Evolutionary conservation across 202 grass and related monocot genomes (phyloP).

Genomic region (Sporobolus alterniflorus): DNA sequence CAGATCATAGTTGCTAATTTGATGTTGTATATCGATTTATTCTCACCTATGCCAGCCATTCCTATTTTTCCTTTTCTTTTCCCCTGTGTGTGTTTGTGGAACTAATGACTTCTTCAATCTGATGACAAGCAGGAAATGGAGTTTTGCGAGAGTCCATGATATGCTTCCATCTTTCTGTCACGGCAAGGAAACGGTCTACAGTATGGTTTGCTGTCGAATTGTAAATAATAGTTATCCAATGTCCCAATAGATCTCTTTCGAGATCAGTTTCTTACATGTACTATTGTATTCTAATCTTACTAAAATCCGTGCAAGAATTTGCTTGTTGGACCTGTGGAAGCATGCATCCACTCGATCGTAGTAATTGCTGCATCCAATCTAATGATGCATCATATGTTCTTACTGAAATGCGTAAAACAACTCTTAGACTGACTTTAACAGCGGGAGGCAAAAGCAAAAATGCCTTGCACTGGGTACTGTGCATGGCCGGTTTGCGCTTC

Average conservation of each 20-base stretch:
- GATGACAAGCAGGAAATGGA: conserved; percentile 74
- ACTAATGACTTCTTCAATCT: conserved; percentile 4
- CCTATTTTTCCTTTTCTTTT: background rate
- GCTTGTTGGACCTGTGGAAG: background rate
- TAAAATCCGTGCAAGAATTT: conserved; percentile 23
- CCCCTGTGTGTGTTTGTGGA: background rate
- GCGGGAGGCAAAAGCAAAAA: no score
- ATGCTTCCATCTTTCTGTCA: conserved; percentile 1
- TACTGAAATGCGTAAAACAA: background rate
- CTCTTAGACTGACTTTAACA: no score
- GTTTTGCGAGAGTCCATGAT: conserved; percentile 80
- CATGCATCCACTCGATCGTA: background rate
- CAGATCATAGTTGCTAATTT: background rate
- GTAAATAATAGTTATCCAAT: conserved; percentile 58
- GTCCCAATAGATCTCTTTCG: conserved; percentile 22
- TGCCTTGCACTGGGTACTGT: no score
- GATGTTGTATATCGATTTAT: background rate
- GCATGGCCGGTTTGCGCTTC: no score
- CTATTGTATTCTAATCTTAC: background rate
- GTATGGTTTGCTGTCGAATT: conserved; percentile 32
- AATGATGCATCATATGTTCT: background rate
- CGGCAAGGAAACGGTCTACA: conserved; percentile 14
- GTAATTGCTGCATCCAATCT: background rate
- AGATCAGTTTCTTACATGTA: conserved; percentile 44
- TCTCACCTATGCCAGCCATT: background rate